These are phyloP conservation scores for Ehretia macrophylla DNA, from an alignment of 257 asterid genomes.

Conservation along the genomic window DNA sequence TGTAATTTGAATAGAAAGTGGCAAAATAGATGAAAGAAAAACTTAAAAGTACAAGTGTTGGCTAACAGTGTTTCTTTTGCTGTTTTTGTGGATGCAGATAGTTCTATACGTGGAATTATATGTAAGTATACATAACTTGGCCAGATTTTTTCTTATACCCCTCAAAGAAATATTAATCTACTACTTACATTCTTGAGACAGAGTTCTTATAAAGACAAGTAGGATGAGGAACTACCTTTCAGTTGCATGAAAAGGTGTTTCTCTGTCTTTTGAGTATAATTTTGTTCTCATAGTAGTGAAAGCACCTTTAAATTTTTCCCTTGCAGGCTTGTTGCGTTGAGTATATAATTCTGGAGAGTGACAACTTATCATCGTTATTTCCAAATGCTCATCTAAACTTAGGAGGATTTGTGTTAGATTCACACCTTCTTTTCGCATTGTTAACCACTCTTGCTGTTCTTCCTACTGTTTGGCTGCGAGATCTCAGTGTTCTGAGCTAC, in stretches of 20 bases:
- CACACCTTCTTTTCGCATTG: conserved; percentile 71
- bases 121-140: conserved; percentile 49
- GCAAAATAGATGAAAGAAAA: no score
- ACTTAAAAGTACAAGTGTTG: no score
- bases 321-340: conserved; percentile 88
- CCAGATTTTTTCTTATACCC: neutral
- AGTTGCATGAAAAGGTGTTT: no score
- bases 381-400: conserved; percentile 70
- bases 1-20: no score
- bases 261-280: no score
- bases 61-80: neutral
- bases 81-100: conserved; percentile 57
- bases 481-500: conserved; percentile 80
- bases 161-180: no score
- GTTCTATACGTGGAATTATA: conserved; percentile 79
- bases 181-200: no score
- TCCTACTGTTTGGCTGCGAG: conserved; percentile 81
- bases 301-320: neutral
- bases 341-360: conserved; percentile 83
- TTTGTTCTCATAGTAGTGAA: no score
- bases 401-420: conserved; percentile 51
- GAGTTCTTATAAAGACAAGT: no score
- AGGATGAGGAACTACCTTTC: no score
- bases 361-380: conserved; percentile 79
- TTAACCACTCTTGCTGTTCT: conserved; percentile 70